Percentiles rank a stretch among this genome's conserved stretches.
These are phyloP conservation scores for Corymbia maculata DNA, from an alignment of 345 rosid genomes.

Conservation along the genomic window DNA sequence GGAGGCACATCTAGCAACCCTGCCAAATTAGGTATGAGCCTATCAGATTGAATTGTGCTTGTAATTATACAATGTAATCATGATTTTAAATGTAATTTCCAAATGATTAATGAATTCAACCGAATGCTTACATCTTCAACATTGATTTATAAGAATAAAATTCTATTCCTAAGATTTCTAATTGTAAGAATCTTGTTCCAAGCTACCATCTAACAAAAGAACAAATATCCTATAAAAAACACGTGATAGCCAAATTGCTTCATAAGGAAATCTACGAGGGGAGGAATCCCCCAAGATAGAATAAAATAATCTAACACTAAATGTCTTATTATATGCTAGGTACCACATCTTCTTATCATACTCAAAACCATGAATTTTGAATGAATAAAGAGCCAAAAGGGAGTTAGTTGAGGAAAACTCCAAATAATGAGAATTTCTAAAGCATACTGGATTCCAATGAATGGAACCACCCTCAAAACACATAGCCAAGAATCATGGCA, in stretches of 20 bases:
- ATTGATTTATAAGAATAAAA: neutral
- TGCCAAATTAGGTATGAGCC: constrained; percentile 41
- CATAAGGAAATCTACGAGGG: neutral
- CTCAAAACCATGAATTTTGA: neutral
- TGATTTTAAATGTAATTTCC: neutral
- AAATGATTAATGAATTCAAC: neutral
- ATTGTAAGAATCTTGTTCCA: neutral
- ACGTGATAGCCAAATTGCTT: neutral
- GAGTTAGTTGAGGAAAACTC: no score
- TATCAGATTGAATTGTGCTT: neutral
- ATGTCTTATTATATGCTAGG: neutral
- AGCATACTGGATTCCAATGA: no score
- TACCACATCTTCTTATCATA: neutral
- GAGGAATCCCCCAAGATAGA: no score
- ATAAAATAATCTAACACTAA: no score
- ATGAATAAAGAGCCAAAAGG: no score
- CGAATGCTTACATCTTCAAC: neutral
- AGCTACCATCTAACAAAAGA: neutral
- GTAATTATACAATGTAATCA: neutral
- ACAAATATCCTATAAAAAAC: no score
- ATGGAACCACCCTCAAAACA: no score
- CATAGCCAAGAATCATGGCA: no score
- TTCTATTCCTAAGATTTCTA: neutral
- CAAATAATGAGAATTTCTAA: no score
- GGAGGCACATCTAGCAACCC: constrained; percentile 34